Evolutionary conservation across 2,329 filamentous ascomycete genomes (phyloP).

Genomic region (Phialocephala sp.): DNA sequence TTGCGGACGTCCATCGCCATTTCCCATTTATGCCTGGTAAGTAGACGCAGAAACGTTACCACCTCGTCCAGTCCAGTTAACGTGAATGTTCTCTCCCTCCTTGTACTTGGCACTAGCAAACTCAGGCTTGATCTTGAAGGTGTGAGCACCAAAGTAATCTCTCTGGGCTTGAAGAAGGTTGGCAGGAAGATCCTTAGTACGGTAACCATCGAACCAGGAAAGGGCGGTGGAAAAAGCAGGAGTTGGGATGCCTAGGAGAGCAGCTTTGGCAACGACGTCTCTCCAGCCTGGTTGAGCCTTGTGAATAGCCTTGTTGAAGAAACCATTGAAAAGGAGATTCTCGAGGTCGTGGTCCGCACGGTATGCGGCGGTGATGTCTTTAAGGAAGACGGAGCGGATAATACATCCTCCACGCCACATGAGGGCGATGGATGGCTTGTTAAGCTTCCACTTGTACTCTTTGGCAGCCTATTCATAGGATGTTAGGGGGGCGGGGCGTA

Average conservation of each 20-base stretch:
- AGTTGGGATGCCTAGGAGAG: slow-evolving; percentile 92
- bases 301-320: slow-evolving; percentile 99
- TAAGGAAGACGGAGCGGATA: slow-evolving; percentile 99
- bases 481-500: background rate
- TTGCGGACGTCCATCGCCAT: slow-evolving; percentile 52
- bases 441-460: slow-evolving; percentile 97
- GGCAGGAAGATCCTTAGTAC: slow-evolving; percentile 94
- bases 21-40: slow-evolving; percentile 79
- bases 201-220: slow-evolving; percentile 98
- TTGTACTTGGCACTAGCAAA: slow-evolving; percentile 78
- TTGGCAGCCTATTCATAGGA: slow-evolving; percentile 74
- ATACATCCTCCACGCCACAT: slow-evolving; percentile 99
- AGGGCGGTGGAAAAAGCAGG: slow-evolving; percentile 96
- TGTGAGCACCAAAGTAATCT: slow-evolving; percentile 98
- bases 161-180: slow-evolving; percentile 98
- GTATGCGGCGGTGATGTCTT: slow-evolving; percentile 98
- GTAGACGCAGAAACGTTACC: slow-evolving; percentile 97
- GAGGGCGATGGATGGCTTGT: slow-evolving; percentile 99
- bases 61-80: slow-evolving; percentile 99
- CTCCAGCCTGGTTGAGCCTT: slow-evolving; percentile 92
- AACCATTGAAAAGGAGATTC: slow-evolving; percentile 98
- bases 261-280: slow-evolving; percentile 88
- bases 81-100: slow-evolving; percentile 88
- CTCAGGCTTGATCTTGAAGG: slow-evolving; percentile 88
- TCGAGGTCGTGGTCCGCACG: slow-evolving; percentile 91